Evolutionary conservation across 2,329 filamentous ascomycete species (phyloP), one percentile per base, ranked within the genome.

Genomic region (Xylariaceae sp.): DNA sequence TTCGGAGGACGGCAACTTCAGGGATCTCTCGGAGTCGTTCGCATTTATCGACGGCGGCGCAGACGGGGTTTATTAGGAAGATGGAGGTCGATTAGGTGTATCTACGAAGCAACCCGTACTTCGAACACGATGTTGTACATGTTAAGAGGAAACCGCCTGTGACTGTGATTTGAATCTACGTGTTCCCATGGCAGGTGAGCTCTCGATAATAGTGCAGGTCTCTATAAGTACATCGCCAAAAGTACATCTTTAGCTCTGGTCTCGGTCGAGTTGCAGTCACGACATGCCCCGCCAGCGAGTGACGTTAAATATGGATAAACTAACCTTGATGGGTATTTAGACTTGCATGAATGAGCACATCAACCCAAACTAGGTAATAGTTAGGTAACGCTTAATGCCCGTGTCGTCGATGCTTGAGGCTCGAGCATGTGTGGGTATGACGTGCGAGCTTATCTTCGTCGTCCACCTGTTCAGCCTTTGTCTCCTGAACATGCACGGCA

Each of bases 21-120:
- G 23, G 51, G 56, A 56, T 52, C 49, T 55, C 23, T 47, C 49
- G 57, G 30, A 18, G 57, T 35, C 10, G 50, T 54, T 30, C 17
- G 55, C 51, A 45, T 51, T 60, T 55, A 37, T 61, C 64, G 65
- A 63, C 59, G 67, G 17, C 67, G 65, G 66, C 55, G 64, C 62
- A 56, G 57, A 18, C 53, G 54, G 49, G 23, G 23, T 30, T 30
- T 30, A 30, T 30, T 42, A 42, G 37, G 37, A 42, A 42, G 11
- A 42, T 13, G 37, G 11, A 42, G 37, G 8, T 9, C 37, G 37
- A 42, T 42, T 42, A 42, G 9, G 8, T 9, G 37, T 9, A 11
- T 42, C 37, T 42, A 42, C 37, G 37, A 42, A 42, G 37, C 37
- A 42, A 42, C 11, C 37, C 37, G 37, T 42, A 42, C 23, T 30